Conservation (phyloP, 345 rosid genomes). For the Melaleuca quinquenervia region DNA sequence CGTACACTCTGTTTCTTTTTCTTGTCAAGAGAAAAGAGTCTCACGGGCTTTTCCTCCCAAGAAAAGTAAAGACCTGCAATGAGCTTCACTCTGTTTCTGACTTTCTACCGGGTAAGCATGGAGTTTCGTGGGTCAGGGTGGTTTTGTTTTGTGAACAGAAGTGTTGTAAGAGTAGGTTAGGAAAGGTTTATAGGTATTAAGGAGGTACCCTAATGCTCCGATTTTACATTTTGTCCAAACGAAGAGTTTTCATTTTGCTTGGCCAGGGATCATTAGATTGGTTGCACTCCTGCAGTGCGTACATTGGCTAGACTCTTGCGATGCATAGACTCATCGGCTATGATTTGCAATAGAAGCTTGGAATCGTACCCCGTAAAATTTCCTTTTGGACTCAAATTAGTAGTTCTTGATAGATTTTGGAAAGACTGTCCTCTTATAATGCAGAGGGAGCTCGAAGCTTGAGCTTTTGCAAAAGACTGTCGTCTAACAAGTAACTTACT, state of each 20-base stretch:
- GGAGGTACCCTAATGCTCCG: too few relatives aligned
- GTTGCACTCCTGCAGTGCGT: background rate
- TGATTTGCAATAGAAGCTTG: background rate
- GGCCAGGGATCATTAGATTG: background rate
- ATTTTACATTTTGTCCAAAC: background rate
- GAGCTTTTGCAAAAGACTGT: background rate
- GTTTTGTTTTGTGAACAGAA: background rate
- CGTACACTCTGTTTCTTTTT: too few relatives aligned
- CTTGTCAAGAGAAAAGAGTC: too few relatives aligned
- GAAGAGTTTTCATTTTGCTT: background rate
- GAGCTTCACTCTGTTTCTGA: background rate
- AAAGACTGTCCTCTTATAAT: too few relatives aligned
- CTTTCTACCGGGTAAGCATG: background rate
- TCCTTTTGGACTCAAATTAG: too few relatives aligned
- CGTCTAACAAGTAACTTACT: background rate
- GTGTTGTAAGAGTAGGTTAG: background rate
- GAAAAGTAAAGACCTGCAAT: too few relatives aligned
- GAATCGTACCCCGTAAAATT: too few relatives aligned
- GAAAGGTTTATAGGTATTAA: background rate
- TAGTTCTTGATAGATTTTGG: too few relatives aligned
- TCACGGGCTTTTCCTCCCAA: too few relatives aligned
- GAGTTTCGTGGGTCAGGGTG: background rate
- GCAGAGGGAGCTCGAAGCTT: too few relatives aligned
- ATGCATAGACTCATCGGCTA: background rate
- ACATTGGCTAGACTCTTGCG: background rate